These are phyloP conservation scores for Backusella macrospora DNA, from an alignment of 192 early-diverging fungal genomes.

Conservation along the genomic window DNA sequence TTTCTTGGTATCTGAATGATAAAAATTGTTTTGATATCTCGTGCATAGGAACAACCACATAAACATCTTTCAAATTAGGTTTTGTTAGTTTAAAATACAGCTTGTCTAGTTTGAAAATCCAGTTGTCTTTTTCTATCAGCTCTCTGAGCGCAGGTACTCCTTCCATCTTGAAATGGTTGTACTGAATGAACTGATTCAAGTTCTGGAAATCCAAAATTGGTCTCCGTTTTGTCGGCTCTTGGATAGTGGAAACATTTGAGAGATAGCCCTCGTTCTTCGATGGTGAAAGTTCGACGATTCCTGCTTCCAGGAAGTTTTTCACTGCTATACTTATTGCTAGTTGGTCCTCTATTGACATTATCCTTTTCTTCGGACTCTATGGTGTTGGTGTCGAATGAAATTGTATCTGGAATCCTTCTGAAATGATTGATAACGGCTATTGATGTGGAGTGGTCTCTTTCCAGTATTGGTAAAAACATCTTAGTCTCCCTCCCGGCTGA, in stretches of 20 bases:
- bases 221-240: conserved; percentile 19
- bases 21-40: conserved; percentile 8
- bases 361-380: no score
- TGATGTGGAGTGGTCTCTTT: no score
- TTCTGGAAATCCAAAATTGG: conserved; percentile 24
- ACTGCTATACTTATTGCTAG: no score
- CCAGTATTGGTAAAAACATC: no score
- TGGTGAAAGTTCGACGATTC: conserved; percentile 9
- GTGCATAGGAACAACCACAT: conserved; percentile 29
- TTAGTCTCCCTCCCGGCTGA: no score
- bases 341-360: no score
- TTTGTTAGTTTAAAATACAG: no score
- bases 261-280: conserved; percentile 7
- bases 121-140: conserved; percentile 24
- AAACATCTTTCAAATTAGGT: conserved; percentile 33
- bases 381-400: no score
- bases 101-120: conserved; percentile 30
- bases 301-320: neutral
- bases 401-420: no score
- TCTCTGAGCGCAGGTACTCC: conserved; percentile 32
- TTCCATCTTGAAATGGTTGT: conserved; percentile 40
- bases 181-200: conserved; percentile 25
- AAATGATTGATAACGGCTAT: no score
- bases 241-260: conserved; percentile 18
- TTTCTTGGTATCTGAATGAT: conserved; percentile 6